A percentile compares a stretch with the other conserved stretches of the same genome.
phyloP scores from a whole-genome alignment of 306 rosid genomes.

The Canavalia gladiata region DNA sequence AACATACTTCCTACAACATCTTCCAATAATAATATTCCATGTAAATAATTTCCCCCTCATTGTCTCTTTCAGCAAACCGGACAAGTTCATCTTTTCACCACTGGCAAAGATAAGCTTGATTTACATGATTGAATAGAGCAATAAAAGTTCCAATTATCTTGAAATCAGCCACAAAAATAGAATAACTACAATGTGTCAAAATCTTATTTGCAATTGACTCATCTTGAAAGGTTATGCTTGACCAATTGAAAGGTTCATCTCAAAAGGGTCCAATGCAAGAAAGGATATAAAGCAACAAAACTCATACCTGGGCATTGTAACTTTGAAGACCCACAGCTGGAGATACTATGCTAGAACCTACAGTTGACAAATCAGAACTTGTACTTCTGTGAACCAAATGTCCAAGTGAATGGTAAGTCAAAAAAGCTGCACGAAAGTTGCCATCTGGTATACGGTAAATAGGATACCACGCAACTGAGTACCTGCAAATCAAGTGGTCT shows the following conservation, averaged over 20 bases:
- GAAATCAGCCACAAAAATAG: slow-evolving; percentile 25
- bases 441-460: slow-evolving; percentile 91
- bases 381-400: slow-evolving; percentile 67
- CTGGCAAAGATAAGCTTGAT: background rate
- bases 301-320: slow-evolving; percentile 79
- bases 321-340: slow-evolving; percentile 92
- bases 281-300: slow-evolving; percentile 30
- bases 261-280: background rate
- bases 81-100: background rate
- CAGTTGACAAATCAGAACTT: slow-evolving; percentile 44
- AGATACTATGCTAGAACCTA: slow-evolving; percentile 61
- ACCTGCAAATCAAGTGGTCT: slow-evolving; percentile 68
- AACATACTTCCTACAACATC: background rate
- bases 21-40: background rate
- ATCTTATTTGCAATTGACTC: slow-evolving; percentile 18
- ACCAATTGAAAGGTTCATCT: background rate
- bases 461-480: slow-evolving; percentile 95
- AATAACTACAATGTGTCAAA: slow-evolving; percentile 13
- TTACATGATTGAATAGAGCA: slow-evolving; percentile 22
- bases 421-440: slow-evolving; percentile 80
- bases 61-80: background rate
- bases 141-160: background rate
- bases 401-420: slow-evolving; percentile 90
- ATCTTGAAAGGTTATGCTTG: background rate
- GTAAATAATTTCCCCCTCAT: background rate